Conservation (phyloP, 345 rosid genomes). For the Acer negundo region DNA sequence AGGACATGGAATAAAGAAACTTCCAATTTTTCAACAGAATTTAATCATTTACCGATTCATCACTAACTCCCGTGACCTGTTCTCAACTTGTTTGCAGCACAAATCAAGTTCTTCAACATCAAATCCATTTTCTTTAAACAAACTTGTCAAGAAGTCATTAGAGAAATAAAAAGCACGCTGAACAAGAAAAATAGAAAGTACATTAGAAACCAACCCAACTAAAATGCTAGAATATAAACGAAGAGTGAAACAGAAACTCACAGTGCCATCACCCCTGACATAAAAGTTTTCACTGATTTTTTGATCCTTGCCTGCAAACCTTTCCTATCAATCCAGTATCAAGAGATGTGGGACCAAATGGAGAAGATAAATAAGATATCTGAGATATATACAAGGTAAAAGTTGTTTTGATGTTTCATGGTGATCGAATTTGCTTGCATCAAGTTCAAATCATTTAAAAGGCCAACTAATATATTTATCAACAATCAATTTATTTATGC, state of each 20-base stretch:
- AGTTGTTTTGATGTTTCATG: not conserved
- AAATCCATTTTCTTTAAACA: slow-evolving; percentile 72
- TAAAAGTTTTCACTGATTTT: slow-evolving; percentile 83
- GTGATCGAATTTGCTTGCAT: not conserved
- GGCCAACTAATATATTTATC: not conserved
- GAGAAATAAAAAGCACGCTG: slow-evolving; percentile 96
- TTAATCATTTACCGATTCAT: slow-evolving; percentile 65
- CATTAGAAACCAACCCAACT: not conserved
- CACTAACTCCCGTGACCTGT: slow-evolving; percentile 77
- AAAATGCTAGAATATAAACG: slow-evolving; percentile 13
- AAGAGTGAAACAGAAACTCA: slow-evolving; percentile 40
- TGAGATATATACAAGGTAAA: not conserved
- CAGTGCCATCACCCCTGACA: slow-evolving; percentile 97
- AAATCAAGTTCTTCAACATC: slow-evolving; percentile 69
- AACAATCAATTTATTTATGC: not conserved
- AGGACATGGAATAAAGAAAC: not conserved
- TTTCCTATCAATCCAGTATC: slow-evolving; percentile 57
- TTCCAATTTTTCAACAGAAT: not conserved
- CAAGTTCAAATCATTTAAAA: not conserved
- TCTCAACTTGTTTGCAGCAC: slow-evolving; percentile 93
- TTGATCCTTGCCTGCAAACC: slow-evolving; percentile 82
- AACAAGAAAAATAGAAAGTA: slow-evolving; percentile 19
- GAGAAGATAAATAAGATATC: slow-evolving; percentile 5
- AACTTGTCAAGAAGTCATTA: slow-evolving; percentile 64
- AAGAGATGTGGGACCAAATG: slow-evolving; percentile 15